Evolutionary conservation across 768 basidiomycete genomes (phyloP).

Genomic region (Hericium rajendrae): DNA sequence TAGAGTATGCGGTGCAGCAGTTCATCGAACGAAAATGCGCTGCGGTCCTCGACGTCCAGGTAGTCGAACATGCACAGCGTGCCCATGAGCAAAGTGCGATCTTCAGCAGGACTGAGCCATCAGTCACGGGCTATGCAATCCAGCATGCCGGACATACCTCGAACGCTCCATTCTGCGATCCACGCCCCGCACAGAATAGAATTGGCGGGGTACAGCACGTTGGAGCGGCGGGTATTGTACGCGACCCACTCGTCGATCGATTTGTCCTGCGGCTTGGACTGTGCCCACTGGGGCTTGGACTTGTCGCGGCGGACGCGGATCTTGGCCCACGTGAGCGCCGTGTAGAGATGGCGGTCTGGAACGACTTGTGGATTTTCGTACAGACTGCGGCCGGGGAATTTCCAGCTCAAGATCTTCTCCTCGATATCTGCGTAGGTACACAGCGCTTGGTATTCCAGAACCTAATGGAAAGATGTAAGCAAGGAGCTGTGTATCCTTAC

Average conservation of each 20-base stretch:
- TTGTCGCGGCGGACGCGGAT: background rate
- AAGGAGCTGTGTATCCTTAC: background rate
- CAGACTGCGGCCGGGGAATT: background rate
- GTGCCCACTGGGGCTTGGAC: background rate
- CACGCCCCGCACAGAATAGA: background rate
- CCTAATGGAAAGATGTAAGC: background rate
- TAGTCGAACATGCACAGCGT: background rate
- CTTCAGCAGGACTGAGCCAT: background rate
- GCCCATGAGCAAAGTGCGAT: background rate
- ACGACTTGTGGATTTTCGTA: background rate
- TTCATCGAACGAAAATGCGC: background rate
- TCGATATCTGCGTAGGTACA: background rate
- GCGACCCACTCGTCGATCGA: background rate
- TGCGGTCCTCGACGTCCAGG: background rate
- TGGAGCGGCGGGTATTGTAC: background rate
- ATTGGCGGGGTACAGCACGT: background rate
- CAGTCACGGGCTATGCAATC: background rate
- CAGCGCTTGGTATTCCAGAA: background rate
- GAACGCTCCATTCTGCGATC: background rate
- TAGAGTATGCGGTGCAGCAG: background rate
- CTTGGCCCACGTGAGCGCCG: background rate
- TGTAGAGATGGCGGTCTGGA: background rate
- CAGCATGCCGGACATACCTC: background rate
- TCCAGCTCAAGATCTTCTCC: background rate
- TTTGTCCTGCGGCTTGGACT: background rate